Evolutionary conservation across 2,329 filamentous ascomycete genomes (phyloP).

Genomic region (Talaromyces sp.): DNA sequence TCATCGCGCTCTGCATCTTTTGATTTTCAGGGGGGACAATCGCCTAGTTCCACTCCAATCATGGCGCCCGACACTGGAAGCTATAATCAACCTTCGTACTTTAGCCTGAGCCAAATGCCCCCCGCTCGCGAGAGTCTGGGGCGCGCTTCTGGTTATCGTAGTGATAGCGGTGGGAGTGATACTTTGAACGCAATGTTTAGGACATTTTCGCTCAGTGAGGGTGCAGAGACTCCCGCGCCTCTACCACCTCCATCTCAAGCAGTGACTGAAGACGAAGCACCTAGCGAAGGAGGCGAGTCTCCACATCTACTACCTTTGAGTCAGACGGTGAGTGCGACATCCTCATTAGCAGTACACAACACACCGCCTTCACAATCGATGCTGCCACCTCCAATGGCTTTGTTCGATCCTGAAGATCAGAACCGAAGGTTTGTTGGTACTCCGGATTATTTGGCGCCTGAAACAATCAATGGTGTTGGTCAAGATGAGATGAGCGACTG

Average conservation of each 20-base stretch:
- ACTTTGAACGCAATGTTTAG: slow-evolving; percentile 77
- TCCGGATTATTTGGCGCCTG: slow-evolving; percentile 92
- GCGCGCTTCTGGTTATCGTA: slow-evolving; percentile 76
- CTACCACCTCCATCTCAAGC: slow-evolving; percentile 22
- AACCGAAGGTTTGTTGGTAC: slow-evolving; percentile 93
- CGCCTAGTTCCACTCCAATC: slow-evolving; percentile 78
- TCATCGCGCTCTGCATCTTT: slow-evolving; percentile 93
- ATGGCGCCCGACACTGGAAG: slow-evolving; percentile 74
- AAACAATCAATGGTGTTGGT: slow-evolving; percentile 90
- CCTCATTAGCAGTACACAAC: slow-evolving; percentile 29
- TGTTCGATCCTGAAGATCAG: slow-evolving; percentile 93
- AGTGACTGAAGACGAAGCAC: slow-evolving; percentile 64
- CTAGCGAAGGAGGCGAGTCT: slow-evolving; percentile 68
- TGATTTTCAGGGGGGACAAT: slow-evolving; percentile 76
- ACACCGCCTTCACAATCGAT: slow-evolving; percentile 61
- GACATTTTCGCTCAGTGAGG: slow-evolving; percentile 70
- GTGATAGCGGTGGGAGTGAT: slow-evolving; percentile 90
- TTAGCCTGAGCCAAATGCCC: slow-evolving; percentile 61
- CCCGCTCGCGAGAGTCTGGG: slow-evolving; percentile 60
- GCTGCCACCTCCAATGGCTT: slow-evolving; percentile 87
- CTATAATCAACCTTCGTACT: slow-evolving; percentile 86
- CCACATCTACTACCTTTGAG: slow-evolving; percentile 72
- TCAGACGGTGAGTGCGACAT: slow-evolving; percentile 50
- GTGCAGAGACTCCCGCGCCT: slow-evolving; percentile 42
- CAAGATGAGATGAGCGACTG: slow-evolving; percentile 99